Percentiles rank a stretch among this genome's conserved stretches.
phyloP scores from a whole-genome alignment of 176 grass and related monocot species.

The Oryza punctata region DNA sequence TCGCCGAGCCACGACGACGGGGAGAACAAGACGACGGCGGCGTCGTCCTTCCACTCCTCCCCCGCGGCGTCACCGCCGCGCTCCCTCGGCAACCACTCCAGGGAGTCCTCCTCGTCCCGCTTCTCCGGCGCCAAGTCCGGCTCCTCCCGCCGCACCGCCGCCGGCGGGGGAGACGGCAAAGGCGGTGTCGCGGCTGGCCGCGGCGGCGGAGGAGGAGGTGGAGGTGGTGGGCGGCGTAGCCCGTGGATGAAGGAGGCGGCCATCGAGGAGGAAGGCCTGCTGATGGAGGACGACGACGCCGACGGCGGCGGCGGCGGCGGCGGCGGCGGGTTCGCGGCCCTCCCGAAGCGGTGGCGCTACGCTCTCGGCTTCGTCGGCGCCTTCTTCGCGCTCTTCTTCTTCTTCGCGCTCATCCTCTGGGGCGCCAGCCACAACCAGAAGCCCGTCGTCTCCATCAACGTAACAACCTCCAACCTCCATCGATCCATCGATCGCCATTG shows the following conservation, averaged over 20 bases:
- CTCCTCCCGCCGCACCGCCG: not conserved
- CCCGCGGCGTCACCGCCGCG: conserved; percentile 72
- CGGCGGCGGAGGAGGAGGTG: not conserved
- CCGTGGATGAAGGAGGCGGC: conserved; percentile 52
- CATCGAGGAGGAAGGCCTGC: conserved; percentile 85
- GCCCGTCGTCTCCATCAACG: conserved; percentile 65
- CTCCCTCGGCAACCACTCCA: conserved; percentile 51
- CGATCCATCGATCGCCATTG: too few relatives aligned
- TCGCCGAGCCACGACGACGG: conserved; percentile 82
- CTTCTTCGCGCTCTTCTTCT: conserved; percentile 81
- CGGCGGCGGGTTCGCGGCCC: conserved; percentile 2
- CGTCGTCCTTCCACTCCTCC: conserved; percentile 67
- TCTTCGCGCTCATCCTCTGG: conserved; percentile 95
- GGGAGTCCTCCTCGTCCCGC: conserved; percentile 71
- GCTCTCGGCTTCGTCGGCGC: conserved; percentile 53
- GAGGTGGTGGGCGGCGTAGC: not conserved
- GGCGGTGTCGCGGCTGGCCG: not conserved
- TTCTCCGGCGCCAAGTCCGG: conserved; percentile 51
- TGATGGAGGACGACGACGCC: conserved; percentile 49
- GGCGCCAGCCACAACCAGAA: conserved; percentile 75
- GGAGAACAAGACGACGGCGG: conserved; percentile 65
- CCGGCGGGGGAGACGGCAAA: not conserved
- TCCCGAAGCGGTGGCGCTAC: conserved; percentile 57
- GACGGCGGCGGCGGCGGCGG: not conserved
- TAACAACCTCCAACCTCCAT: not conserved